Evolutionary conservation across 2,329 filamentous ascomycete species (phyloP), one percentile per base, ranked within the genome.

Genomic region (Neopestalotiopsis rosae): DNA sequence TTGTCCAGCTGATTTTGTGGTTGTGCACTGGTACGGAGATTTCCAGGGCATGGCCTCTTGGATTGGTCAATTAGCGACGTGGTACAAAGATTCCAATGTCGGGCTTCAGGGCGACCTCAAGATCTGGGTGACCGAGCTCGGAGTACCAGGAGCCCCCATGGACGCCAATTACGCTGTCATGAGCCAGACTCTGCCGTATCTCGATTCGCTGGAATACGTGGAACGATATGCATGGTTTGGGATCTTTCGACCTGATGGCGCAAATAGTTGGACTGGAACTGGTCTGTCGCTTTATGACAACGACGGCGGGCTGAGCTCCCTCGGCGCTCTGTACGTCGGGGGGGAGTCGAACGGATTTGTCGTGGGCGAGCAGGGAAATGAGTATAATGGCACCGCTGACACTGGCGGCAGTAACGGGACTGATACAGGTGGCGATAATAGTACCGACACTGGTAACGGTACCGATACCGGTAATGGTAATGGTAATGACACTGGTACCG

Each of bases 171-270:
- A 80, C 2, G 70, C 74, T 1, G 83, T 83, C 80, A 80, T 83
- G 80, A 82, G 80, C 49, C 73, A 82, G 69, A 81, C 78, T 42
- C 69, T 83, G n/a, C 45, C 70, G 0, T 79, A 79, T 61, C 73
- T 83, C 4, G 81, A 83, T 5, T 67, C 66, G 0, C 71, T 75
- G 0, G 74, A 78, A 7, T 76, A 77, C 28, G 77, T 83, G 1
- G 72, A 79, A 17, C 78, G 75, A 0, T 83, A 83, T 62, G 80
- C 81, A 0, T 83, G 81, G 81, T 83, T 82, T 67, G 81, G 81
- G 0, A 77, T 76, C 0, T 83, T 83, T 45, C 76, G 81, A 2
- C 73, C 75, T 0, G 74, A 79, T n/a, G 76, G 81, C 57, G 79
- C 80, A 3, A 82, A 82, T 59, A 74, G 72, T n/a, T 83, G 80